phyloP scores from a whole-genome alignment of 495 filamentous ascomycete species.

The Penicillium cosmopolitanum region DNA sequence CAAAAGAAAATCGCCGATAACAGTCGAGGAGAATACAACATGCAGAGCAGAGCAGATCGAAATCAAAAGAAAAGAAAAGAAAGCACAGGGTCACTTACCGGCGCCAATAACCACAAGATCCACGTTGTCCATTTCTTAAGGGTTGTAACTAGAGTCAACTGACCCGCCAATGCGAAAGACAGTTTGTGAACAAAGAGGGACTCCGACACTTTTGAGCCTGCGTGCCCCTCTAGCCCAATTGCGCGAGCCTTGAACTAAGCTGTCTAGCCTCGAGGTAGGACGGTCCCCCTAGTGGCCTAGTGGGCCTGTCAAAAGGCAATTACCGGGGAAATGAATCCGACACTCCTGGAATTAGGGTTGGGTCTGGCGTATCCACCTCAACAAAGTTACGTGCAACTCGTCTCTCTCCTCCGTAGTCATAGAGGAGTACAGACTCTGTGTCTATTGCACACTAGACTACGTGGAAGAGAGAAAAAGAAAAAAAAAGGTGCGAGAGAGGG shows the following conservation, averaged over 20 bases:
- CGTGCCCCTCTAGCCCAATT: not conserved
- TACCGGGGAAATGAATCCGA: constrained; percentile 6
- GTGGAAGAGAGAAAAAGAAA: not conserved
- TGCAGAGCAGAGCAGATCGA: not conserved
- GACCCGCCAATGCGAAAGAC: constrained; percentile 3
- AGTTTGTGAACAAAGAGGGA: not conserved
- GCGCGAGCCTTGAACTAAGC: constrained; percentile 1
- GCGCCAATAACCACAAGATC: constrained; percentile 51
- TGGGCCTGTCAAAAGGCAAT: constrained; percentile 9
- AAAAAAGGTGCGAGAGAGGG: not conserved
- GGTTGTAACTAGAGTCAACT: not conserved
- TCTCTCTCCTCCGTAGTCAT: not conserved
- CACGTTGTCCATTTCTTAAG: constrained; percentile 27
- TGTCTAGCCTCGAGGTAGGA: constrained; percentile 4
- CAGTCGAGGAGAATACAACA: not conserved
- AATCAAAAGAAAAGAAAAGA: not conserved
- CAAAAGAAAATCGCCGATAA: no score
- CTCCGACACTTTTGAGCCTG: constrained; percentile 1
- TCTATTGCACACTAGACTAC: not conserved
- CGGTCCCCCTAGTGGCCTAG: not conserved
- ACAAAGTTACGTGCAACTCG: not conserved
- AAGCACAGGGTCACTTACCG: constrained; percentile 33
- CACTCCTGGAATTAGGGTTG: constrained; percentile 1
- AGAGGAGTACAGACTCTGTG: not conserved
- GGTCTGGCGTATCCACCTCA: constrained; percentile 2